A percentile compares a stretch with the other conserved stretches of the same genome.
Conservation (phyloP, 257 asterid species). For the Penstemon barbatus region DNA sequence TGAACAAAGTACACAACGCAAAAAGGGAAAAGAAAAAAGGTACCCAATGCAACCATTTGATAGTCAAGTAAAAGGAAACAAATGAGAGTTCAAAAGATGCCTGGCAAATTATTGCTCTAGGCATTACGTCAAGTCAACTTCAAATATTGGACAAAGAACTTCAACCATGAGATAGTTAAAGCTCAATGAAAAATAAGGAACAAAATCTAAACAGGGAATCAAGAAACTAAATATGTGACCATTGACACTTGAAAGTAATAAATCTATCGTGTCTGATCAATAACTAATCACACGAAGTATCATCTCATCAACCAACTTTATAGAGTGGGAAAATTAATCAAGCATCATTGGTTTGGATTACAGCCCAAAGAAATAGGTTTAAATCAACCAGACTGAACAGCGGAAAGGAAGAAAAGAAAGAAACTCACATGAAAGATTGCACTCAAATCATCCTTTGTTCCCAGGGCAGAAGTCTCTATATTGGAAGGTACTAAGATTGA, state of each 20-base stretch:
- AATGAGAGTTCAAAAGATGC: slow-evolving; percentile 7
- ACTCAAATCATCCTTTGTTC: background rate
- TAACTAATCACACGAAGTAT: slow-evolving; percentile 9
- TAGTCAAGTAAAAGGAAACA: background rate
- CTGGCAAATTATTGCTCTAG: background rate
- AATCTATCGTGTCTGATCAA: background rate
- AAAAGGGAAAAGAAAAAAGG: background rate
- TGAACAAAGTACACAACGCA: slow-evolving; percentile 13
- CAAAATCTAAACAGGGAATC: slow-evolving; percentile 1
- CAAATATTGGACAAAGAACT: background rate
- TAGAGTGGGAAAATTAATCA: background rate
- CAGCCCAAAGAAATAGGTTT: too few species aligned
- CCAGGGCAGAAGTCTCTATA: background rate
- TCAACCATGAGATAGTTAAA: background rate
- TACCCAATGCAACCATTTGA: slow-evolving; percentile 10
- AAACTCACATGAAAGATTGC: background rate
- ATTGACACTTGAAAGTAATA: background rate
- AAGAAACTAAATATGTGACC: background rate
- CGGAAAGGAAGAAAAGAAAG: too few species aligned
- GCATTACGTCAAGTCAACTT: background rate
- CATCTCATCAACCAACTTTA: background rate
- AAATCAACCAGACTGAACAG: background rate
- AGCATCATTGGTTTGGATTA: background rate
- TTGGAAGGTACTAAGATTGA: background rate
- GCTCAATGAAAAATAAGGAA: background rate